These are phyloP conservation scores for Schizopora paradoxa DNA, from an alignment of 1,284 basidiomycete species.

Conservation along the genomic window DNA sequence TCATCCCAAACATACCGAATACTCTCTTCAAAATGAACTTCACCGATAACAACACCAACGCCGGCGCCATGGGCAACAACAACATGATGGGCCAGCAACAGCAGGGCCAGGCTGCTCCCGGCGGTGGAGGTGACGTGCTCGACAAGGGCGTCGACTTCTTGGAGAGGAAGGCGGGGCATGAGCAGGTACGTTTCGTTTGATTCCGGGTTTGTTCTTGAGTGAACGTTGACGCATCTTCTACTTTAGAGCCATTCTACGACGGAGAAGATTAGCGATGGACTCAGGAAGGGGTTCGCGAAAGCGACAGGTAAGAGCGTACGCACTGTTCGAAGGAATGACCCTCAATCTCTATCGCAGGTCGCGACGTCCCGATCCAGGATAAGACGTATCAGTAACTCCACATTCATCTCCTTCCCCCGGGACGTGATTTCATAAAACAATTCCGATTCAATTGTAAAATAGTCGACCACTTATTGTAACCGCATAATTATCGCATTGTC, in stretches of 20 bases:
- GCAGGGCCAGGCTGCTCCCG: not conserved
- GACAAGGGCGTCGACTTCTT: slow-evolving; percentile 13
- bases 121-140: slow-evolving; percentile 6
- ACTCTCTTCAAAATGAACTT: no score
- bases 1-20: no score
- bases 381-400: slow-evolving; percentile 9
- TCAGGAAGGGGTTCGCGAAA: slow-evolving; percentile 16
- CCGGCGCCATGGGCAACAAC: no score
- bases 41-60: no score
- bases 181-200: slow-evolving; percentile 6
- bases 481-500: no score
- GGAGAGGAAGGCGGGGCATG: slow-evolving; percentile 14
- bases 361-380: slow-evolving; percentile 17
- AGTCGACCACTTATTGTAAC: no score
- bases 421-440: no score
- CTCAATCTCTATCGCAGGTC: slow-evolving; percentile 6
- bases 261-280: slow-evolving; percentile 18
- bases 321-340: not conserved
- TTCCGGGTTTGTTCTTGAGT: not conserved
- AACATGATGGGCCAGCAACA: no score
- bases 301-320: slow-evolving; percentile 8
- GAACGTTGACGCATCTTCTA: not conserved
- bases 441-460: no score
- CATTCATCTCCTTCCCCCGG: no score
- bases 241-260: slow-evolving; percentile 16